A percentile compares a stretch with the other conserved stretches of the same genome.
phyloP scores from a whole-genome alignment of 2,329 filamentous ascomycete genomes.

The Aspergillus pseudonomiae region DNA sequence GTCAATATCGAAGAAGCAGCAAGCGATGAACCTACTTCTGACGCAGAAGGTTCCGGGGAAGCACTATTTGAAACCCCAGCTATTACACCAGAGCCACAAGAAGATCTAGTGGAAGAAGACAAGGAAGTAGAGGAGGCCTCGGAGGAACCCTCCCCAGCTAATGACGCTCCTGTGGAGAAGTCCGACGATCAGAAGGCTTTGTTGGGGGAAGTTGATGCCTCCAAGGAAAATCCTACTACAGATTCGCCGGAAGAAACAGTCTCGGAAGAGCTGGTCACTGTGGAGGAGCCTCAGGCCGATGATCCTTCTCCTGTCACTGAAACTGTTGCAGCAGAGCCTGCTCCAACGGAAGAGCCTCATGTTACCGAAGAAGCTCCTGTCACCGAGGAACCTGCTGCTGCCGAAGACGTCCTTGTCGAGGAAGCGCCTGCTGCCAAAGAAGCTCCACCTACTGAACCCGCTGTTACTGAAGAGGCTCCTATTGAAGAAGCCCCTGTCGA shows the following conservation, averaged over 20 bases:
- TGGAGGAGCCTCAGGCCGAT: neutral
- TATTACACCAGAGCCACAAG: conserved; percentile 11
- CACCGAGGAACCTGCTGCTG: conserved; percentile 18
- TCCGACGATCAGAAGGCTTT: neutral
- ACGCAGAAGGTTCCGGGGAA: conserved; percentile 1
- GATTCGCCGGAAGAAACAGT: conserved; percentile 17
- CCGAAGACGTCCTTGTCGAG: conserved; percentile 13
- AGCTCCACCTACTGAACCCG: conserved; percentile 13
- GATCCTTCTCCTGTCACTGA: conserved; percentile 6
- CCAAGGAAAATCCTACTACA: neutral
- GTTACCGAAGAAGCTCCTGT: conserved; percentile 18
- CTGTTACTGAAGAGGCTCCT: conserved; percentile 17
- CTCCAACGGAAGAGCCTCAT: conserved; percentile 17
- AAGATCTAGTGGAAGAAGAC: conserved; percentile 20
- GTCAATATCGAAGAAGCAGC: neutral
- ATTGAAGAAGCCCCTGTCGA: conserved; percentile 16
- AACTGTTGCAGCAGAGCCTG: conserved; percentile 3
- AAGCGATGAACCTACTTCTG: neutral
- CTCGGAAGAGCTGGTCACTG: neutral
- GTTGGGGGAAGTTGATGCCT: conserved; percentile 13
- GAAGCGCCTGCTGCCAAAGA: conserved; percentile 19
- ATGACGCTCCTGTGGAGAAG: conserved; percentile 15
- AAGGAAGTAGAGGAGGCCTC: neutral
- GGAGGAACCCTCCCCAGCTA: conserved; percentile 14
- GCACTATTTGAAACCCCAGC: neutral